phyloP scores from a whole-genome alignment of 164 flowering plant species.

The Chloranthus sessilifolius region DNA sequence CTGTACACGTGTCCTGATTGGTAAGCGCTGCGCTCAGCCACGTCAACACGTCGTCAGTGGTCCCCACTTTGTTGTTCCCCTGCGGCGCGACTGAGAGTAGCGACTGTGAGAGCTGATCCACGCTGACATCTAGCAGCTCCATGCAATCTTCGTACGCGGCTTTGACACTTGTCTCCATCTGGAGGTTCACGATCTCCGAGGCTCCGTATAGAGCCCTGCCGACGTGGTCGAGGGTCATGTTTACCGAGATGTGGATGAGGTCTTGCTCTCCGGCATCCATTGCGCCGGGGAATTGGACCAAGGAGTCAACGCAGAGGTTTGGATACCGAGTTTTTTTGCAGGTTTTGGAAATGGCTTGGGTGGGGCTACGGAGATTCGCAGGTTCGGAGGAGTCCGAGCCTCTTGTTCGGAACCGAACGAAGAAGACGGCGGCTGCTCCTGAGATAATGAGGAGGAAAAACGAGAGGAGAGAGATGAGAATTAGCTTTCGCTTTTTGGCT shows the following conservation, averaged over 20 bases:
- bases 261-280: constrained; percentile 51
- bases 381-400: constrained; percentile 8
- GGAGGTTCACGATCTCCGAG: constrained; percentile 29
- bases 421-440: constrained; percentile 40
- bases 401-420: constrained; percentile 26
- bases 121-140: constrained; percentile 73
- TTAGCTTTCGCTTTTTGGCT: constrained; percentile 26
- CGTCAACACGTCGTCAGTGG: constrained; percentile 63
- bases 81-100: constrained; percentile 30
- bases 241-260: constrained; percentile 75
- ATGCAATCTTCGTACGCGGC: constrained; percentile 76
- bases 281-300: constrained; percentile 75
- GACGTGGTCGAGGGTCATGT: constrained; percentile 65
- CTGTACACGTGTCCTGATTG: constrained; percentile 89
- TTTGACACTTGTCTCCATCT: constrained; percentile 53
- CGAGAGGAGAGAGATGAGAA: constrained; percentile 33
- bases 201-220: constrained; percentile 50
- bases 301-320: constrained; percentile 64
- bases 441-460: constrained; percentile 41
- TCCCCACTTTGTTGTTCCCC: constrained; percentile 12
- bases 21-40: constrained; percentile 95
- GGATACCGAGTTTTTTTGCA: constrained; percentile 66
- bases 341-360: constrained; percentile 58
- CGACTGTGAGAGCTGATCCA: constrained; percentile 57
- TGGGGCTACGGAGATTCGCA: constrained; percentile 30